Percentiles rank a stretch among this genome's conserved stretches.
Evolutionary conservation across 805 yeast species (phyloP).

Genomic region (Huiozyma naganishii): DNA sequence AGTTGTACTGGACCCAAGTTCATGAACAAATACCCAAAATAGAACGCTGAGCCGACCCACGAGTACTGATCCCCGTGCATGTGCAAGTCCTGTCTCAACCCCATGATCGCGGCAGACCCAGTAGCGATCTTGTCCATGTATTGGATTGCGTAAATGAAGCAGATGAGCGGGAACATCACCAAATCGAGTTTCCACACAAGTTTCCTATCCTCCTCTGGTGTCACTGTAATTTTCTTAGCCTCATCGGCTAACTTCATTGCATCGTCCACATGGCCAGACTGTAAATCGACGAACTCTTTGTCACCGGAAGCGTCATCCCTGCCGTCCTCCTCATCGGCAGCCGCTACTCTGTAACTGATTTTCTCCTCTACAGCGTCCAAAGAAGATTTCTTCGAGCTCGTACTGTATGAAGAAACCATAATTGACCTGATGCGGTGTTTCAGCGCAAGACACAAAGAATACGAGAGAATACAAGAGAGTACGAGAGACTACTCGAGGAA

Average conservation of each 20-base stretch:
- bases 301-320: too few relatives aligned
- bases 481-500: too few relatives aligned
- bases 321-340: background rate
- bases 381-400: background rate
- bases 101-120: slow-evolving; percentile 44
- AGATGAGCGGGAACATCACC: slow-evolving; percentile 40
- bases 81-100: slow-evolving; percentile 33
- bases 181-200: slow-evolving; percentile 41
- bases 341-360: background rate
- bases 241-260: slow-evolving; percentile 35
- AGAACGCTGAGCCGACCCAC: slow-evolving; percentile 50
- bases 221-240: slow-evolving; percentile 23
- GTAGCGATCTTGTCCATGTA: slow-evolving; percentile 50
- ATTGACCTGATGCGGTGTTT: too few relatives aligned
- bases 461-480: too few relatives aligned
- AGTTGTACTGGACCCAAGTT: slow-evolving; percentile 31
- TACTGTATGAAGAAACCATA: too few relatives aligned
- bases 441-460: too few relatives aligned
- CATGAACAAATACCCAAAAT: slow-evolving; percentile 52
- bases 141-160: slow-evolving; percentile 39
- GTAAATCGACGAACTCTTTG: too few relatives aligned
- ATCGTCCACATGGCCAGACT: slow-evolving; percentile 25
- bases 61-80: slow-evolving; percentile 36
- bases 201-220: slow-evolving; percentile 26
- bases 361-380: background rate